Base-by-base conservation (phyloP, 1,284 basidiomycete genomes). In the Irpex sp. region DNA sequence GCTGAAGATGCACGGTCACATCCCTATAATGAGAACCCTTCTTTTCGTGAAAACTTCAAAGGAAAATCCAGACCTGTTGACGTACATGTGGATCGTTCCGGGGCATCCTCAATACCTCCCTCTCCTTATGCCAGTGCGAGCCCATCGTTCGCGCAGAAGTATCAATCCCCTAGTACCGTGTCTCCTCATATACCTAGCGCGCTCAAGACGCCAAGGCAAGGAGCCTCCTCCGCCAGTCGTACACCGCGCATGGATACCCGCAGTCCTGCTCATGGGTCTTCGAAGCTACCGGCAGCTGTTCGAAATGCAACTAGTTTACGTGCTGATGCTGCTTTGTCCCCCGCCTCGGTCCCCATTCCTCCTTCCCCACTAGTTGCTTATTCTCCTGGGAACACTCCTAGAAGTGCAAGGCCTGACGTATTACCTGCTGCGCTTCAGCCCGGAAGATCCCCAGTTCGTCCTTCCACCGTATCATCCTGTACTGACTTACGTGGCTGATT, bases 1-100 rank as follows among this genome's bases (percentile, higher is more conserved):
- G 46, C 61, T 15, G 67, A 66, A 9, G 63, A 59, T 4, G 13
- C 50, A n/a, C 9, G 17, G 35, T 11, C 58, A 13, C 17, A 61
- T 9, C 9, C 13, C 33, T 46, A 17, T 17, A 17, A 57, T 7
- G 55, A 49, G 7, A 11, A 26, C 17, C 15, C 13, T 11, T 55
- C 53, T 9, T 35, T 33, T 26, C 6, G 13, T 9, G 53, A 55
- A 35, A 19, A 3, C 9, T 26, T 8, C 8, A 15, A 31, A 9
- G 9, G 11, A 6, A 31, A 15, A 15, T 55, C 53, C 17, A 26
- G 49, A 26, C 9, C 49, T 26, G n/a, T 17, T 9, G n/a, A 55
- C 6, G 53, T 33, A 15, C 54, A 50, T 5, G 37, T 36, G 6
- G 51, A 43, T 15, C 56, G 39, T n/a, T 9, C 43, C 3, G 49